A percentile compares a stretch with the other conserved stretches of the same genome.
These are phyloP conservation scores for Irpex rosettiformis DNA, from an alignment of 1,284 basidiomycete genomes.

Conservation along the genomic window DNA sequence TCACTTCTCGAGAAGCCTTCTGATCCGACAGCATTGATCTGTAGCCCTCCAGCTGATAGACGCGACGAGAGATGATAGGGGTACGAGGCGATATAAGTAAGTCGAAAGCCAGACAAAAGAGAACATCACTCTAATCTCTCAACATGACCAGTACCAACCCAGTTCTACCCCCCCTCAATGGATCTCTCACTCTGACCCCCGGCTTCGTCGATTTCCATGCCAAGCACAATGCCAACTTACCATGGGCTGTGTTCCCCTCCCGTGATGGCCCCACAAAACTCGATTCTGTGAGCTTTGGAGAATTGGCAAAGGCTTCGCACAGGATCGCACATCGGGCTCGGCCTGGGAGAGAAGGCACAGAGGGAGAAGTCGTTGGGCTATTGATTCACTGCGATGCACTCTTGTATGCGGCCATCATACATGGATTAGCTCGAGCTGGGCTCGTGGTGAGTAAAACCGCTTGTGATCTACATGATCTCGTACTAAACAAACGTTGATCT, in stretches of 20 bases:
- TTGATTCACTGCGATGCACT: constrained; percentile 30
- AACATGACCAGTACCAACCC: background rate
- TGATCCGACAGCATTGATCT: background rate
- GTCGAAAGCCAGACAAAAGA: background rate
- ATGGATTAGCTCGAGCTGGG: constrained; percentile 31
- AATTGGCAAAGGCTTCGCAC: constrained; percentile 10
- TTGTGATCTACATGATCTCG: background rate
- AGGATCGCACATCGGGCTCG: constrained; percentile 8
- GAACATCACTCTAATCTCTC: background rate
- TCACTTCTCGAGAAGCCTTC: background rate
- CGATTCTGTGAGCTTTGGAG: constrained; percentile 12
- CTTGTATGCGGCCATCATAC: constrained; percentile 27
- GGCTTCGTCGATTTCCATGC: constrained; percentile 30
- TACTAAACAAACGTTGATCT: background rate
- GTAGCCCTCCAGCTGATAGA: background rate
- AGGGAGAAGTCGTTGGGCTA: constrained; percentile 28
- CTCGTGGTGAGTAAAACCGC: constrained; percentile 17
- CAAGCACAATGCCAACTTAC: constrained; percentile 28
- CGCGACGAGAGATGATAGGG: background rate
- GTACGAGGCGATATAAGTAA: background rate
- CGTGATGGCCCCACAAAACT: background rate
- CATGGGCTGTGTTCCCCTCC: constrained; percentile 16
- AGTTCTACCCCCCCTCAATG: constrained; percentile 16
- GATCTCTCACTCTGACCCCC: constrained; percentile 13
- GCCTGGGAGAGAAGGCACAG: background rate